Conservation (phyloP, 1,284 basidiomycete genomes). For the Cryptococcus amylolentus region DNA sequence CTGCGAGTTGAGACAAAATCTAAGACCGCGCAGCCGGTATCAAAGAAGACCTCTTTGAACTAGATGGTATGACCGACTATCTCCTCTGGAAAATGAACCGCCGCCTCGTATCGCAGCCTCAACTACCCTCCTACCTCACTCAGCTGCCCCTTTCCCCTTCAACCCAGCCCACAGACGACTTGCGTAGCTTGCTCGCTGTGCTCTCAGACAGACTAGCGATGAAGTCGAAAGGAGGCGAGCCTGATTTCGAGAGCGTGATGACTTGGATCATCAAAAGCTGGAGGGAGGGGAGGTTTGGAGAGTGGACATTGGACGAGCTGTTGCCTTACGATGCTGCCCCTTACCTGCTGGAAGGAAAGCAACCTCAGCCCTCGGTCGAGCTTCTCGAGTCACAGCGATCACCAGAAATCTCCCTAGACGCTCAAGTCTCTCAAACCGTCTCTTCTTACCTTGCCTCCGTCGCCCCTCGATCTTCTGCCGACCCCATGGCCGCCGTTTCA, state of each 20-base stretch:
- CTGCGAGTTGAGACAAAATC: neutral
- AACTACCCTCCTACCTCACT: constrained; percentile 56
- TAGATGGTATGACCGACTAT: constrained; percentile 79
- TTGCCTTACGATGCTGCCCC: constrained; percentile 11
- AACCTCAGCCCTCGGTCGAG: neutral
- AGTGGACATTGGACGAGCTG: constrained; percentile 54
- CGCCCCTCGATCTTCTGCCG: neutral
- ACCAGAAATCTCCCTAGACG: constrained; percentile 7
- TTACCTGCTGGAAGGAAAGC: neutral
- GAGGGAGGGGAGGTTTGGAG: constrained; percentile 62
- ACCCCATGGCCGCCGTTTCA: neutral
- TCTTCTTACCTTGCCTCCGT: constrained; percentile 9
- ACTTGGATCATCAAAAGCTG: constrained; percentile 80
- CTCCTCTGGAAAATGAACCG: constrained; percentile 82
- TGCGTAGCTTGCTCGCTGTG: constrained; percentile 62
- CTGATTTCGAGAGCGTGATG: constrained; percentile 66
- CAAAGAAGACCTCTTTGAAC: constrained; percentile 87
- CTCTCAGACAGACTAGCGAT: constrained; percentile 76
- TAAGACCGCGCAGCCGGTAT: constrained; percentile 68
- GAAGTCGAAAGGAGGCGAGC: constrained; percentile 68
- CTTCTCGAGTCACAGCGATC: neutral
- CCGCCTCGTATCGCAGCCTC: constrained; percentile 49
- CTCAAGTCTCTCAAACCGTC: constrained; percentile 17
- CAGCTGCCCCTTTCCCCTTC: constrained; percentile 56
- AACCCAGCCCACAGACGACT: constrained; percentile 58